Percentiles rank a stretch among this genome's conserved stretches.
These are phyloP conservation scores for Ophiostoma quercus DNA, from an alignment of 2,329 filamentous ascomycete genomes.

Conservation along the genomic window DNA sequence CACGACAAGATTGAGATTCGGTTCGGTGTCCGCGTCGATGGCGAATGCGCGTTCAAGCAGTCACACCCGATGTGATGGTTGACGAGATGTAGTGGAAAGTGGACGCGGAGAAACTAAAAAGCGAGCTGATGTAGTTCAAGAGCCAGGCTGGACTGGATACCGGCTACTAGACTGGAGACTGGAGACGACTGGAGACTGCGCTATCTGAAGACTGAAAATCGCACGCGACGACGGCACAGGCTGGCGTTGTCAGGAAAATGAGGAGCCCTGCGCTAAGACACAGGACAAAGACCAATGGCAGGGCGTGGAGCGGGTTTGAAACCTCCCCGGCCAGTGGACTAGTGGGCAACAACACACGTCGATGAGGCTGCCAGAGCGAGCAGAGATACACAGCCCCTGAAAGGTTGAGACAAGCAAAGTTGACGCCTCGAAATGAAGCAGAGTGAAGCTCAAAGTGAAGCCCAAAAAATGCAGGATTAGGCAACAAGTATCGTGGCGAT, in stretches of 20 bases:
- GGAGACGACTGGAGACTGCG: conserved; percentile 14
- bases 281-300: conserved; percentile 18
- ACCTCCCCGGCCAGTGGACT: conserved; percentile 11
- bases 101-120: conserved; percentile 22
- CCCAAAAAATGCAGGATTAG: background rate
- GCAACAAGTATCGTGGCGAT: background rate
- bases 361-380: conserved; percentile 17
- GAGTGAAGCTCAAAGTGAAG: background rate
- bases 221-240: conserved; percentile 22
- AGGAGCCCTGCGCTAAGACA: conserved; percentile 22
- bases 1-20: background rate
- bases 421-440: background rate
- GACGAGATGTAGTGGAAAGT: conserved; percentile 4
- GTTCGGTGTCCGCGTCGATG: background rate
- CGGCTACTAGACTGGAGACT: background rate
- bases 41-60: background rate
- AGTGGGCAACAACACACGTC: conserved; percentile 13
- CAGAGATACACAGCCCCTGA: background rate
- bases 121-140: conserved; percentile 16
- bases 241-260: conserved; percentile 4
- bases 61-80: conserved; percentile 10
- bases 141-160: conserved; percentile 14
- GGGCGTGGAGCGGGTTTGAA: conserved; percentile 16
- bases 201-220: conserved; percentile 17
- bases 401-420: background rate